Percentiles rank a stretch among this genome's conserved stretches.
These are phyloP conservation scores for Choricystis sp. DNA, from an alignment of 139 green algal genomes.

Conservation along the genomic window DNA sequence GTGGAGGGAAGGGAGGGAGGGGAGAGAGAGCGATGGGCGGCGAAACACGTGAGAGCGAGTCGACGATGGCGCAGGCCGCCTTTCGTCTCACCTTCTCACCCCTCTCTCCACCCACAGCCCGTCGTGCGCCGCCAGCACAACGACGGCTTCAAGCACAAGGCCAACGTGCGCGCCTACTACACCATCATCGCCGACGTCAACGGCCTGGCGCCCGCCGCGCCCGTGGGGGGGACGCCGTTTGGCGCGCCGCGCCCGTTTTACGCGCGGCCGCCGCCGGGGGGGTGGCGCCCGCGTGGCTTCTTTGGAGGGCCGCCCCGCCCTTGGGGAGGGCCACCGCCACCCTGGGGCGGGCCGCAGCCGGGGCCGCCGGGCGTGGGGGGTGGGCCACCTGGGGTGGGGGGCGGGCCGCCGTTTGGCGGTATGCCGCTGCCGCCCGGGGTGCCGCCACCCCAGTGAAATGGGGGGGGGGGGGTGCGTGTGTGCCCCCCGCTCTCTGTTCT, in stretches of 20 bases:
- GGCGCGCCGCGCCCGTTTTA: too few species aligned
- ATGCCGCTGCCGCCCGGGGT: too few species aligned
- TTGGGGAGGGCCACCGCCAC: not conserved
- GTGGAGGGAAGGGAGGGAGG: not conserved
- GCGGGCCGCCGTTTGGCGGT: too few species aligned
- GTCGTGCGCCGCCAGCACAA: constrained; percentile 94
- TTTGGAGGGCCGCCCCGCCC: too few species aligned
- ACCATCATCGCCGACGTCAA: not conserved
- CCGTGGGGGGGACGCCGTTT: too few species aligned
- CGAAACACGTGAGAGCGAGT: not conserved
- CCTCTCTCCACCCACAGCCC: constrained; percentile 28
- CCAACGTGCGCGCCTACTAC: not conserved
- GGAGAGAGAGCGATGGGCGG: not conserved
- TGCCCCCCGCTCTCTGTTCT: too few species aligned
- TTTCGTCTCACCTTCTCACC: not conserved
- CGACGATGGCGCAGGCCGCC: not conserved
- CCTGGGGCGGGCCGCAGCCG: not conserved
- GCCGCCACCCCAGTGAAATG: too few species aligned
- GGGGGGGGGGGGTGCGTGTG: too few species aligned
- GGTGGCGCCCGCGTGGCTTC: too few species aligned
- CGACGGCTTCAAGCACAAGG: constrained; percentile 87
- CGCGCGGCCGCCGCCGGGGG: too few species aligned
- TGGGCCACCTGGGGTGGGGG: not conserved
- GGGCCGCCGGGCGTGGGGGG: not conserved
- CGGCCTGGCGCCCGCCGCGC: too few species aligned